phyloP scores from a whole-genome alignment of 768 basidiomycete species.

The Pleurotus citrinopileatus region DNA sequence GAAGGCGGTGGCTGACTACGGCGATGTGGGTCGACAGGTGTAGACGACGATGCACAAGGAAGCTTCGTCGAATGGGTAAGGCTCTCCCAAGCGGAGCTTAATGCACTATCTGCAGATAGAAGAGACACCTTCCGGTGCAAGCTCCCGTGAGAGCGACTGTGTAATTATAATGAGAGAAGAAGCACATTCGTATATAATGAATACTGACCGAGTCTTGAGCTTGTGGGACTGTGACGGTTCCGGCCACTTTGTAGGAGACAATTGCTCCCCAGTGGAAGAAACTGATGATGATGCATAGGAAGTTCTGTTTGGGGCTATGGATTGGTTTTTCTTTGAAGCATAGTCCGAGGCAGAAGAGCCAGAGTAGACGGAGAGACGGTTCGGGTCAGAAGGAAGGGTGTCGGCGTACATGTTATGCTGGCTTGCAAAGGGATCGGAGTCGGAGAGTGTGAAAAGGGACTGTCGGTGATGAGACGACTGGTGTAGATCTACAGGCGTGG shows the following conservation, averaged over 20 bases:
- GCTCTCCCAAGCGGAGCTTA: slow-evolving; percentile 23
- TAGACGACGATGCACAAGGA: slow-evolving; percentile 3
- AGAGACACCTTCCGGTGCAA: slow-evolving; percentile 22
- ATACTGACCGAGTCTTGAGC: slow-evolving; percentile 16
- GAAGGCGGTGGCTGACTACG: slow-evolving; percentile 30
- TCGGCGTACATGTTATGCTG: slow-evolving; percentile 36
- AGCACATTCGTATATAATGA: no score
- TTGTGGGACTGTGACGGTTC: slow-evolving; percentile 6
- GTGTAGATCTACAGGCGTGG: slow-evolving; percentile 50
- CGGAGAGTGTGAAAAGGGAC: slow-evolving; percentile 61
- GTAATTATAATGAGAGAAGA: slow-evolving; percentile 7
- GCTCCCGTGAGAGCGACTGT: slow-evolving; percentile 28
- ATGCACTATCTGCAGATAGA: slow-evolving; percentile 17
- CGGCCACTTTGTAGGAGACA: background rate
- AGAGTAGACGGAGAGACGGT: slow-evolving; percentile 52
- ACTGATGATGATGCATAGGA: slow-evolving; percentile 57
- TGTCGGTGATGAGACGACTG: slow-evolving; percentile 28
- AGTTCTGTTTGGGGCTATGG: slow-evolving; percentile 35
- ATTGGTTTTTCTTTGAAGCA: slow-evolving; percentile 35
- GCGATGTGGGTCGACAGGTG: slow-evolving; percentile 24
- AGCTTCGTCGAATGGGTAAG: slow-evolving; percentile 12
- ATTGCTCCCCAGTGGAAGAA: slow-evolving; percentile 23
- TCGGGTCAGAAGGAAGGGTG: slow-evolving; percentile 39
- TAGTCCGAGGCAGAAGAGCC: slow-evolving; percentile 46
- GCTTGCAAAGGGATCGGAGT: slow-evolving; percentile 63